Conservation (phyloP, 2,329 filamentous ascomycete species). For the Paraphaeosphaeria minitans region DNA sequence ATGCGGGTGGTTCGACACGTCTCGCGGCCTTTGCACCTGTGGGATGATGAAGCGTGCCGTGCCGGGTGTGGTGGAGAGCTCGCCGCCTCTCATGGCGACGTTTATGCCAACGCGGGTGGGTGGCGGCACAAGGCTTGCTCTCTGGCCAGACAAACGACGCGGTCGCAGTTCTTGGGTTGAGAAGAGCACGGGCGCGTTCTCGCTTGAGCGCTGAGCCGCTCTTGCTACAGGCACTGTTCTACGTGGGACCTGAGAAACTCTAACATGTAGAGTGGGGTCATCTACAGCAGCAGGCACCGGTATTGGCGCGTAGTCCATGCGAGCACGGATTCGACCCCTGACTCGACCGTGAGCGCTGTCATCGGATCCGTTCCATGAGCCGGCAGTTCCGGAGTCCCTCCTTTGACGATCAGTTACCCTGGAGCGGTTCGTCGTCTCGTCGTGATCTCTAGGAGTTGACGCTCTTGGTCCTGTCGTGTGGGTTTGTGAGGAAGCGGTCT, state of each 20-base stretch:
- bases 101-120: background rate
- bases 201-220: slow-evolving; percentile 21
- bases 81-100: slow-evolving; percentile 5
- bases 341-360: slow-evolving; percentile 7
- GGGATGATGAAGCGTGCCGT: slow-evolving; percentile 20
- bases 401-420: background rate
- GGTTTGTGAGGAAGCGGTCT: slow-evolving; percentile 7
- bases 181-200: slow-evolving; percentile 20
- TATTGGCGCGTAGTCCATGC: slow-evolving; percentile 3
- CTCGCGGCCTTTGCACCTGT: slow-evolving; percentile 15
- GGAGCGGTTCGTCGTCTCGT: background rate
- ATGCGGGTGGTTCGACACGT: slow-evolving; percentile 20
- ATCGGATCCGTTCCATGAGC: slow-evolving; percentile 11
- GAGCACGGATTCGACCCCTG: background rate
- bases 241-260: slow-evolving; percentile 8
- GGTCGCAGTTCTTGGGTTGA: background rate
- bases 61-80: background rate
- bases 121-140: background rate
- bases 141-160: background rate
- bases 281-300: background rate
- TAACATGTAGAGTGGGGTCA: background rate
- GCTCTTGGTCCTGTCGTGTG: slow-evolving; percentile 1
- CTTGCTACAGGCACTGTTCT: slow-evolving; percentile 9
- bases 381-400: slow-evolving; percentile 2
- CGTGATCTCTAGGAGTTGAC: slow-evolving; percentile 7